Base-by-base conservation (phyloP, 768 basidiomycete species). In the Lenzites betulinus region DNA sequence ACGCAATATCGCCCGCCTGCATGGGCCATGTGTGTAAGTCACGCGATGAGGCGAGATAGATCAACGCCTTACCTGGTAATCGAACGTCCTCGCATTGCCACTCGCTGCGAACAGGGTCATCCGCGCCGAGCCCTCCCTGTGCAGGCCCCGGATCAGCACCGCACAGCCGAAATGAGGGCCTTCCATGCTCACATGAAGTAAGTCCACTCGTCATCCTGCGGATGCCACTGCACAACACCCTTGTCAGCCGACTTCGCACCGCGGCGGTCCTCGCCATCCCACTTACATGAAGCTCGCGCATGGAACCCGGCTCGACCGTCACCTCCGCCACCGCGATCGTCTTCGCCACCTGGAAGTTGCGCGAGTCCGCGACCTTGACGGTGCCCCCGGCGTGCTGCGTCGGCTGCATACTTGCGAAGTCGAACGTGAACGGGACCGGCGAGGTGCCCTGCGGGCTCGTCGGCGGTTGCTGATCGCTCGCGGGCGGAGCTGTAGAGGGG, bases 121-220 rank as follows among this genome's bases (percentile, higher is more conserved):
- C 22, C 80, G 78, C 13, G 62, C 62, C 1, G 20, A 22, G 1
- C 62, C 62, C 69, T 81, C 78, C 39, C 84, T 88, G 33, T n/a
- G 35, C 18, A 3, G 26, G 28, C 18, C n/a, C n/a, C 48, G 15
- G 54, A 60, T 36, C 49, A 59, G 28, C 54, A 46, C 63, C 25
- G 43, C 49, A 4, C 39, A 33, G 4, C 15, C 13, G 9, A 23
- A 41, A 47, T 5, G 1, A 12, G 41, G 30, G 20, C 12, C 15
- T 51, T 12, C 20, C 16, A 18, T 22, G 51, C 59, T 28, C 38
- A 67, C 63, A 73, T 51, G 60, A 55, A 51, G 23, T 47, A 73
- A 76, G 56, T 68, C 86, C 86, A 88, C 72, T 87, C 86, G 59
- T 86, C 83, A 65, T 84, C 76, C 12, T 82, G 84, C 7, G 88